A percentile compares a stretch with the other conserved stretches of the same genome.
Conservation (phyloP, 768 basidiomycete species). For the Mycena amicta region DNA sequence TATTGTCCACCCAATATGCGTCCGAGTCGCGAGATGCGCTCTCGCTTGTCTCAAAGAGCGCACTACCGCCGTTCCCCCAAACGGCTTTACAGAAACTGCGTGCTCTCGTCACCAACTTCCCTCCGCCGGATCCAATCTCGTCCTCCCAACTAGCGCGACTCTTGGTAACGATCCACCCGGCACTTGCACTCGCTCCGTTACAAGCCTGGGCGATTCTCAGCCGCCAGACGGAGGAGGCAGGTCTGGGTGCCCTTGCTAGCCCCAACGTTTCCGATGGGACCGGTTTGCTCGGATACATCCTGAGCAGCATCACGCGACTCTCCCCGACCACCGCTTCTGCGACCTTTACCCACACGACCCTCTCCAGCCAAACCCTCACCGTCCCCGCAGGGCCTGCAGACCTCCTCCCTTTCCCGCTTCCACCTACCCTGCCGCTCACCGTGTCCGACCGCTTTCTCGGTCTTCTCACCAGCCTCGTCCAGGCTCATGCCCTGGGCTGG, state of each 20-base stretch:
- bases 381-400: conserved; percentile 53
- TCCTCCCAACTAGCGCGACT: conserved; percentile 56
- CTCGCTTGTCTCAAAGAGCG: conserved; percentile 53
- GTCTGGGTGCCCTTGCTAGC: conserved; percentile 54
- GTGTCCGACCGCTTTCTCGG: conserved; percentile 56
- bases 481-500: conserved; percentile 66
- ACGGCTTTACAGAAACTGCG: conserved; percentile 58
- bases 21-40: conserved; percentile 59
- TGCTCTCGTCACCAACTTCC: conserved; percentile 49
- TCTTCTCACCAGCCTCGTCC: conserved; percentile 58
- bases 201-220: conserved; percentile 66
- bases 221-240: conserved; percentile 55
- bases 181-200: conserved; percentile 55
- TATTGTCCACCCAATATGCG: conserved; percentile 64
- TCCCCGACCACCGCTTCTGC: conserved; percentile 44
- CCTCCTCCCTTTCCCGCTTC: conserved; percentile 50
- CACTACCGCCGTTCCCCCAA: conserved; percentile 65
- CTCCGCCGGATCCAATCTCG: conserved; percentile 42
- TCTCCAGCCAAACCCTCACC: conserved; percentile 32
- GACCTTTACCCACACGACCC: conserved; percentile 40
- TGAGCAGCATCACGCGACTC: conserved; percentile 42
- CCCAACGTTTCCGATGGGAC: conserved; percentile 44
- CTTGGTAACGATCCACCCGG: conserved; percentile 61
- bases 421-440: conserved; percentile 42
- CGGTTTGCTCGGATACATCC: conserved; percentile 57